Evolutionary conservation across 1,284 basidiomycete species (phyloP), one percentile per base, ranked within the genome.

Genomic region (Ceratobasidium papillatum): DNA sequence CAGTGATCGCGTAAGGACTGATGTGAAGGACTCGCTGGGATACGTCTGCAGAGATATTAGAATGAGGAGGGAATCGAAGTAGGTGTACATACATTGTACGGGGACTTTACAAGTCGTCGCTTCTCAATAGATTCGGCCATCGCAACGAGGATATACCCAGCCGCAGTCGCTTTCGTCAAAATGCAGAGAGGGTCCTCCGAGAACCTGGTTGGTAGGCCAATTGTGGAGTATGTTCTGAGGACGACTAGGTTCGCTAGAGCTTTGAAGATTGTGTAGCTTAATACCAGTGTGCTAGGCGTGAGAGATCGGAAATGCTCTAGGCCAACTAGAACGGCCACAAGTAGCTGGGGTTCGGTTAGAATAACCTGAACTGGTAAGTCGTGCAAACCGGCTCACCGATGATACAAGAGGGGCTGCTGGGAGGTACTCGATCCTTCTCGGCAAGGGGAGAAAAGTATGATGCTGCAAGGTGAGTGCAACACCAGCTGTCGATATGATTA

Each of bases 301-400:
- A 64, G 62, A 49, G 62, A 64, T 36, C 62, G 45, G 32, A 64
- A 49, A 14, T 64, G 62, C 43, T 64, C 62, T 7, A 64, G 11
- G 41, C 62, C 62, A 22, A 64, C 19, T 4, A 64, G 22, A 1
- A 34, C 9, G 2, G 45, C 30, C 45, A 64, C 4, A 34, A 64
- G 43, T n/a, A 49, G 30, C 62, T 64, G 49, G 27, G 30, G 4
- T 19, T 11, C 62, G 3, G 43, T 49, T 11, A 64, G 45, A 34
- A 47, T 1, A 5, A 1, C 32, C 17, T 27, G n/a, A 12, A 22
- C 12, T 25, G 14, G 36, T 17, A 2, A 14, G 27, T 14, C 32
- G 61, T 3, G 11, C 1, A 2, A 8, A 4, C 22, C 1, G n/a
- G 32, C 62, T 64, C 22, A 64, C 62, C 5, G 62, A 64, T 36